Base-by-base conservation (phyloP, 2,329 filamentous ascomycete genomes). In the Alternaria conjuncta region DNA sequence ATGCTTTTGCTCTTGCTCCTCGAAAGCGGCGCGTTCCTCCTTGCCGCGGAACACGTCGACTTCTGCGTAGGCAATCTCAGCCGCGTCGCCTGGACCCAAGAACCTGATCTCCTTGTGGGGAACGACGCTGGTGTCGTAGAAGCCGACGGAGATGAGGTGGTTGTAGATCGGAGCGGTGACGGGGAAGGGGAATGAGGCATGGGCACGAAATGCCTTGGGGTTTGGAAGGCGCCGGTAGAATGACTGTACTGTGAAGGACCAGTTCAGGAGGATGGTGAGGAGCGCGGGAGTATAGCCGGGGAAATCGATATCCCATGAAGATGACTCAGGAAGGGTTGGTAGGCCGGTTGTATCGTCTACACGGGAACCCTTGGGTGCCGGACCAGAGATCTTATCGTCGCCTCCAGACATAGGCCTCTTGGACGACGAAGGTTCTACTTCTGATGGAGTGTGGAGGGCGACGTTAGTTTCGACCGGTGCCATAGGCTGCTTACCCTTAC, bases 31-130 rank as follows among this genome's bases (percentile, higher is more conserved):
- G 7, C 21, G 3, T 13, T 61, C 26, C 26, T 57, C 30, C 20
- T 56, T 47, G 55, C 55, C 45, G 2, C 50, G 26, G 51, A 75
- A 74, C 3, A 67, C 63, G 41, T 76, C 71, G 36, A 76, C 71
- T 57, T 73, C 71, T 32, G 61, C 63, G 46, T 73, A 75, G 6
- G 44, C 62, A 4, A 73, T 51, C 15, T 62, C 55, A 4, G 51
- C 64, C 1, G 54, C 65, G 43, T 75, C 68, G 2, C 63, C 66
- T 2, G 66, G 69, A 2, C 71, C 71, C 13, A 76, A 49, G 26
- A 69, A 71, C 1, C 60, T 59, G 1, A 73, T 49, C 25, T 76
- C 72, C 13, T 63, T 62, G 54, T 71, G 68, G 0, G 71, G 64
- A 7, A 59, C 43, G 6, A 47, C 18, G 13, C 59, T 62, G 4